Evolutionary conservation across 208 protist species (phyloP).

Genomic region (Leishmania major): DNA sequence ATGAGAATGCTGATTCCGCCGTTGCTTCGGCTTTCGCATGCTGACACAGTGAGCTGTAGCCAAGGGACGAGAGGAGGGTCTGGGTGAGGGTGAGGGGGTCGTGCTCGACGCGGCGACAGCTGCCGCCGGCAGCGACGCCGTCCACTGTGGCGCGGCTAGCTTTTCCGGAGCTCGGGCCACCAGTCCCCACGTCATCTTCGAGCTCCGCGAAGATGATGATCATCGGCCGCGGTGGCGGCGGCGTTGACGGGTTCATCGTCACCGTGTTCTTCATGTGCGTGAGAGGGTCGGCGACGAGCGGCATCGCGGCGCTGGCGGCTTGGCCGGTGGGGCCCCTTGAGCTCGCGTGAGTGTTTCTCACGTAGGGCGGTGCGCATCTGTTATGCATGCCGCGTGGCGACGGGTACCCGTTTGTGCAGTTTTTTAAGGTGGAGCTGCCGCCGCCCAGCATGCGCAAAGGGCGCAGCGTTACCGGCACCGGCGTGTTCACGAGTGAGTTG

Average conservation of each 20-base stretch:
- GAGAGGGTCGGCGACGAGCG: not conserved
- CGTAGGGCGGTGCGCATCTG: not conserved
- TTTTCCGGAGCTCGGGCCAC: not conserved
- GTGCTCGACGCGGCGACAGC: not conserved
- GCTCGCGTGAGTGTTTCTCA: not conserved
- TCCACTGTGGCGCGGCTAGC: not conserved
- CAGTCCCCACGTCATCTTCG: slow-evolving; percentile 23
- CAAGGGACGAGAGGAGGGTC: slow-evolving; percentile 25
- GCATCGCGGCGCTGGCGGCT: not conserved
- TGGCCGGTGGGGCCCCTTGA: not conserved
- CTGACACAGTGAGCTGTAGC: slow-evolving; percentile 26
- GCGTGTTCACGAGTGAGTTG: slow-evolving; percentile 8
- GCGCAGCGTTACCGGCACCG: slow-evolving; percentile 18
- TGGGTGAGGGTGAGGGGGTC: slow-evolving; percentile 21
- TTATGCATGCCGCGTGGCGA: not conserved
- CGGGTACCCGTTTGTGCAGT: not conserved
- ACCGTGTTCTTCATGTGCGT: not conserved
- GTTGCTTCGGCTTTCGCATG: slow-evolving; percentile 2
- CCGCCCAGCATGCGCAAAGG: slow-evolving; percentile 26
- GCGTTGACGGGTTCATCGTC: not conserved
- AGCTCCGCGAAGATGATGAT: slow-evolving; percentile 57
- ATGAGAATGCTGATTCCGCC: not conserved
- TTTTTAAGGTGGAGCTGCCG: slow-evolving; percentile 13
- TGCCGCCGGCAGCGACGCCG: not conserved
- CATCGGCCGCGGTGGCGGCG: slow-evolving; percentile 21